A percentile compares a stretch with the other conserved stretches of the same genome.
Conservation (phyloP, 1,139 yeast species). For the Nadsonia commutata region DNA sequence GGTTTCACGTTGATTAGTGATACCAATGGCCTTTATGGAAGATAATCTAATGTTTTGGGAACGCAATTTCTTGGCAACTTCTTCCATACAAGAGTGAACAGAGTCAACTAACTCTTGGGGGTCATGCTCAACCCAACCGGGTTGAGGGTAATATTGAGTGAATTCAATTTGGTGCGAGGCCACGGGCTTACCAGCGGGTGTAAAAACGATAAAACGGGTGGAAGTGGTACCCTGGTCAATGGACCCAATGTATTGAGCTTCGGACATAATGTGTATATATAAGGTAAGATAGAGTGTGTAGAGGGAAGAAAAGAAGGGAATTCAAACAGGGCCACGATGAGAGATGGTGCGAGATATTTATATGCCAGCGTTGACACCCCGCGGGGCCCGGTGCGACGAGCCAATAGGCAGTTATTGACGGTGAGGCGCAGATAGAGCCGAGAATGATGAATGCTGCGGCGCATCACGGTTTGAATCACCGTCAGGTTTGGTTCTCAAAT, state of each 20-base stretch:
- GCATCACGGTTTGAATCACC: no score
- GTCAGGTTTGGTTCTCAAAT: no score
- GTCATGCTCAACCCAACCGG: constrained; percentile 83
- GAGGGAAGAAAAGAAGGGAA: not conserved
- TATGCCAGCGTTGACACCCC: no score
- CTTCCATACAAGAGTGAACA: constrained; percentile 30
- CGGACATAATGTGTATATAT: not conserved
- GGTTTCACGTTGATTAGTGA: constrained; percentile 94
- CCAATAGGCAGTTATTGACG: no score
- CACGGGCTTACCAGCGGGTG: constrained; percentile 56
- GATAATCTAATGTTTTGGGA: constrained; percentile 18
- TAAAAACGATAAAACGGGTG: constrained; percentile 77
- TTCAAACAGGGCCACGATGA: no score
- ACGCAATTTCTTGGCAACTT: constrained; percentile 22
- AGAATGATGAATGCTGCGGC: no score
- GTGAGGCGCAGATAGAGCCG: no score
- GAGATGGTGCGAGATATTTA: no score
- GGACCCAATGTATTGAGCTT: constrained; percentile 27
- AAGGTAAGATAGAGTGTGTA: constrained; percentile 1
- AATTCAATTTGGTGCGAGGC: constrained; percentile 83
- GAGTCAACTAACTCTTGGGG: constrained; percentile 75
- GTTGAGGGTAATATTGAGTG: constrained; percentile 25
- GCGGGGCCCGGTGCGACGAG: no score
- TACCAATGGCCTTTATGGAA: constrained; percentile 41
- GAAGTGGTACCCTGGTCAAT: constrained; percentile 92